Evolutionary conservation across 1,284 basidiomycete species (phyloP), one percentile per base, ranked within the genome.

Genomic region (Sporisorium exsertum): DNA sequence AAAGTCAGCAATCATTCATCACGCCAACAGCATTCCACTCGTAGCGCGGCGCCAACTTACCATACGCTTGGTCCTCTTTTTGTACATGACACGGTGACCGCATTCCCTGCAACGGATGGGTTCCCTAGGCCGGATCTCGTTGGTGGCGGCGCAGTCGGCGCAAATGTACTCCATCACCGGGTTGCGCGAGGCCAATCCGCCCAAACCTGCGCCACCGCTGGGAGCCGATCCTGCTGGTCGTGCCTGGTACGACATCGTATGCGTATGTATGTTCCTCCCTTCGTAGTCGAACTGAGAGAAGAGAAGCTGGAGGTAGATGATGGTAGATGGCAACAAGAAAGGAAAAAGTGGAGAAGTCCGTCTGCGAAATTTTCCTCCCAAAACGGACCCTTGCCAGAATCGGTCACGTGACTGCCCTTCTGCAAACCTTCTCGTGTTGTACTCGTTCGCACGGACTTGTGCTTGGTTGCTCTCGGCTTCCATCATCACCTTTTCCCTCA

Each of bases 31-130:
- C 13, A 10, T n/a, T 16, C 37, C 18, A 10, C 15, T 10, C n/a
- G 18, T 10, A 18, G 37, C 37, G 4, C 16, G 13, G 16, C 5
- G n/a, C 9, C 18, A 13, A 91, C 93, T 86, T 85, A 98, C 96
- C 84, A 85, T 97, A 88, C 94, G 89, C 85, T 91, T 94, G 22
- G 95, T 97, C 81, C 96, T 88, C 87, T 97, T 97, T 88, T 99
- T 99, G 88, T 97, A 98, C 94, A 99, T 97, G 86, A 99, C 95
- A 74, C 96, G 91, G 86, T 97, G 96, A 2, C 96, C 96, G 84
- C 96, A 99, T 86, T 98, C 95, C 81, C 93, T 90, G 87, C 96
- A 99, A 64, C 96, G 92, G 81, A 98, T 97, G 50, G 94, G 94
- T 86, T 99, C 96, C 69, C 93, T 88, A n/a, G 93, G 89, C 86